Evolutionary conservation across 2,329 filamentous ascomycete genomes (phyloP).

Genomic region (Chlorencoelia australis): DNA sequence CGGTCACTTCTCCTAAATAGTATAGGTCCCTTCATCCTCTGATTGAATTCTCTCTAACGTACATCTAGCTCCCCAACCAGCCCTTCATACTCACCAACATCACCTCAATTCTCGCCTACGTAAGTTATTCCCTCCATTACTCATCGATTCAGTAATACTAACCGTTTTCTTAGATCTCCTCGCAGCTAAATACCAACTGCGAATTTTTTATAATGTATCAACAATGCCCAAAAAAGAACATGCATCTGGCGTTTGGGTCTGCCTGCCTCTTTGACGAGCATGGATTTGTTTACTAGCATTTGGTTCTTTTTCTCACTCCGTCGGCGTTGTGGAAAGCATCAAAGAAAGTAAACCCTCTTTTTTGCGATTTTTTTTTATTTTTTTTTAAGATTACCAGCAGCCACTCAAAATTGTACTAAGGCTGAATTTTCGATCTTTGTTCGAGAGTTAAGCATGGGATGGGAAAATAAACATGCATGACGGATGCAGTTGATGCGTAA

Average conservation of each 20-base stretch:
- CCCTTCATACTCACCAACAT: conserved; percentile 21
- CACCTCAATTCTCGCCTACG: conserved; percentile 24
- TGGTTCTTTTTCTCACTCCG: conserved; percentile 4
- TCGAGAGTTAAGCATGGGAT: too few relatives aligned
- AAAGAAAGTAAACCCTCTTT: conserved; percentile 1
- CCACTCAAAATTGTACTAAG: conserved; percentile 12
- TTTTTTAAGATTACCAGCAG: too few relatives aligned
- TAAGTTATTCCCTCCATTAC: conserved; percentile 5
- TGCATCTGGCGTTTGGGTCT: conserved; percentile 7
- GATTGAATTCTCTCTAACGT: not conserved
- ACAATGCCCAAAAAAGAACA: conserved; percentile 17
- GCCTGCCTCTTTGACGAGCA: conserved; percentile 1
- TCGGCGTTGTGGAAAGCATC: conserved; percentile 7
- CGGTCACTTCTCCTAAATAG: conserved; percentile 31
- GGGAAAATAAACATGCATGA: too few relatives aligned
- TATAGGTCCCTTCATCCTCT: not conserved
- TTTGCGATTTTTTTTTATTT: conserved; percentile 4
- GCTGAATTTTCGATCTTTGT: conserved; percentile 7
- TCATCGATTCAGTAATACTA: conserved; percentile 1
- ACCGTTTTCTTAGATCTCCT: conserved; percentile 17
- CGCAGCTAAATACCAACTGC: conserved; percentile 11
- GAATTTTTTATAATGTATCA: conserved; percentile 20
- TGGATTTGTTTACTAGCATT: conserved; percentile 10
- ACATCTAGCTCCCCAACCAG: conserved; percentile 17
- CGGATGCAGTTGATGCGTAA: too few relatives aligned